Percentiles rank a stretch among this genome's conserved stretches.
phyloP scores from a whole-genome alignment of 345 rosid genomes.

The rapeseed (Brassica napus) region DNA sequence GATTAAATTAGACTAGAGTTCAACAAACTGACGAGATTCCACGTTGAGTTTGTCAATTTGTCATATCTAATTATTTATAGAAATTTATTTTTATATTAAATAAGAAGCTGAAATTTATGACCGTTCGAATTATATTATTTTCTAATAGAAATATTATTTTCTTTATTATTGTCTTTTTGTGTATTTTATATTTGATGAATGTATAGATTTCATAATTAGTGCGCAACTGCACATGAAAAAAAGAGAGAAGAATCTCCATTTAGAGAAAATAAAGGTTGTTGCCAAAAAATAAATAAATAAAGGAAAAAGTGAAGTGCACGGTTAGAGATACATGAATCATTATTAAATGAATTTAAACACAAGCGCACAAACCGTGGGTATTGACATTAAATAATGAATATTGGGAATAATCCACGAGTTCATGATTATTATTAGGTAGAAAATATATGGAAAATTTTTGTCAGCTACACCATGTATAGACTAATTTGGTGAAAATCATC shows the following conservation, averaged over 20 bases:
- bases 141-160: background rate
- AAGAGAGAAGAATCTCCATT: constrained; percentile 18
- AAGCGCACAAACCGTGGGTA: constrained; percentile 26
- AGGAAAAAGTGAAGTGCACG: constrained; percentile 28
- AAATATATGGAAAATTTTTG: background rate
- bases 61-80: constrained; percentile 10
- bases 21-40: constrained; percentile 35
- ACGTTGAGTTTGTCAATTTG: constrained; percentile 33
- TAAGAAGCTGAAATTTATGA: constrained; percentile 18
- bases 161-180: background rate
- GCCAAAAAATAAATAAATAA: background rate
- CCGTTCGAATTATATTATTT: constrained; percentile 13
- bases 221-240: constrained; percentile 37
- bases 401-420: constrained; percentile 23
- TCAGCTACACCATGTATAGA: too few relatives aligned
- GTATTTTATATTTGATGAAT: background rate
- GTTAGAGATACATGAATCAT: constrained; percentile 34
- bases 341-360: constrained; percentile 24
- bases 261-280: constrained; percentile 3
- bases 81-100: background rate
- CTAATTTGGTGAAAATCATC: too few relatives aligned
- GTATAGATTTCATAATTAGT: constrained; percentile 20
- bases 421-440: constrained; percentile 29
- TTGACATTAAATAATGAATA: constrained; percentile 10
- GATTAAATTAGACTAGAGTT: constrained; percentile 11